Evolutionary conservation across 345 rosid species (phyloP), one percentile per base, ranked within the genome.

Genomic region (Salix exigua): DNA sequence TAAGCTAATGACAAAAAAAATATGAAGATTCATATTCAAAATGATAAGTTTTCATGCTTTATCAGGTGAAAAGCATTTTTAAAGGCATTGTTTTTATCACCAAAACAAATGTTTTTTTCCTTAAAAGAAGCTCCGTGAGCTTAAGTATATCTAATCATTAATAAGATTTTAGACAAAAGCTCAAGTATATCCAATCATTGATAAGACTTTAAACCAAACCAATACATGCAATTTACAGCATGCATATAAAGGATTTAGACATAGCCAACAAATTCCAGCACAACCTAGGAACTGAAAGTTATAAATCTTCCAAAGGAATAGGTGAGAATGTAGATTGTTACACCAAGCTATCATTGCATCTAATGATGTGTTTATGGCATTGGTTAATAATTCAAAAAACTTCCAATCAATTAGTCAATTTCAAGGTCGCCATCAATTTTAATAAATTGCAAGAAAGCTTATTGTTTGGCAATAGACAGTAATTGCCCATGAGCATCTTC

Each of bases 381-480:
- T 31, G 33, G 55, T n/a, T 38, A 61, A 42, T 37, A 31, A n/a
- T 62, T 40, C 38, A 63, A 26, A 0, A 9, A 71, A 21, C 65
- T 40, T 4, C 58, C 11, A 18, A 42, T 40, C 71, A 50, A 48
- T 38, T 5, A 26, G 8, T 3, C 25, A 68, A 23, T 42, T 28
- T 26, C 17, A 23, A 23, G 46, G 42, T 44, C 51, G 48, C 28
- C 19, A 51, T 4, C 18, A 61, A 40, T 66, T 58, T 63, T 25
- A 46, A 68, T 51, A 50, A 70, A 74, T 14, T 68, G 13, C 28
- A 42, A 10, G 62, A 33, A 75, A 75, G 75, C 77, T 86, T 82
- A 96, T 96, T 78, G 79, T 80, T 87, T 91, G 66, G 95, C 89
- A 78, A 96, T 89, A 79, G 88, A 86, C 25, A 84, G 83, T 72